Evolutionary conservation across 192 early-diverging fungal species (phyloP).

Genomic region (Coemansia sp.): DNA sequence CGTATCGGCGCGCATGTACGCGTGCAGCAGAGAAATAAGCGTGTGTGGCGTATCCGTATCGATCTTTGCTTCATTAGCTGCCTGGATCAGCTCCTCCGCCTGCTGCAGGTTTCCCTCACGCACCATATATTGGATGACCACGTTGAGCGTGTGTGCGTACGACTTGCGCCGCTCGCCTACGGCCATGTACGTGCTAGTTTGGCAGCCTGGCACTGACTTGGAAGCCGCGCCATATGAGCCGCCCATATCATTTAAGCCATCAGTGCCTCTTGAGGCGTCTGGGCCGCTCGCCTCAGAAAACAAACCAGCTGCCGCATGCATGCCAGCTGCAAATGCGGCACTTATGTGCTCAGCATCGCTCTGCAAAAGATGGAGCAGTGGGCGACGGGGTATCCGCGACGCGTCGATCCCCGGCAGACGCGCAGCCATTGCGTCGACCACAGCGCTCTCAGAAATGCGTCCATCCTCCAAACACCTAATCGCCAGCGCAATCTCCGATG

Average conservation of each 20-base stretch:
- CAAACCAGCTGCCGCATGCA: background rate
- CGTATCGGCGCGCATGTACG: background rate
- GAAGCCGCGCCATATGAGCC: background rate
- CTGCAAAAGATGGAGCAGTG: constrained; percentile 20
- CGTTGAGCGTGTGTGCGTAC: constrained; percentile 22
- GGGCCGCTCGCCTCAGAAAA: background rate
- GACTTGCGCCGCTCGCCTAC: constrained; percentile 14
- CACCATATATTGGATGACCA: constrained; percentile 18
- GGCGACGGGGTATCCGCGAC: constrained; percentile 5
- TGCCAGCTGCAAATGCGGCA: constrained; percentile 1
- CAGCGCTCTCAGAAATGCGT: constrained; percentile 25
- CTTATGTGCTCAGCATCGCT: constrained; percentile 2
- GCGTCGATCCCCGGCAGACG: constrained; percentile 29
- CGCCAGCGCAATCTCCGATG: constrained; percentile 36
- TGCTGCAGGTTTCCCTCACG: constrained; percentile 15
- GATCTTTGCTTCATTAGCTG: constrained; percentile 18
- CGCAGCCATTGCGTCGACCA: constrained; percentile 33
- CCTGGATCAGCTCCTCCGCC: constrained; percentile 16
- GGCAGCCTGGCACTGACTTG: background rate
- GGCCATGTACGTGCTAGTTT: background rate
- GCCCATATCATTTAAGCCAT: background rate
- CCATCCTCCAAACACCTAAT: constrained; percentile 28
- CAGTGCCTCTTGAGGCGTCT: background rate
- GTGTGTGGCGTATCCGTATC: constrained; percentile 6
- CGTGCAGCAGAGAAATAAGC: constrained; percentile 19